phyloP scores from a whole-genome alignment of 1,284 basidiomycete genomes.

The Pseudozyma thailandica region DNA sequence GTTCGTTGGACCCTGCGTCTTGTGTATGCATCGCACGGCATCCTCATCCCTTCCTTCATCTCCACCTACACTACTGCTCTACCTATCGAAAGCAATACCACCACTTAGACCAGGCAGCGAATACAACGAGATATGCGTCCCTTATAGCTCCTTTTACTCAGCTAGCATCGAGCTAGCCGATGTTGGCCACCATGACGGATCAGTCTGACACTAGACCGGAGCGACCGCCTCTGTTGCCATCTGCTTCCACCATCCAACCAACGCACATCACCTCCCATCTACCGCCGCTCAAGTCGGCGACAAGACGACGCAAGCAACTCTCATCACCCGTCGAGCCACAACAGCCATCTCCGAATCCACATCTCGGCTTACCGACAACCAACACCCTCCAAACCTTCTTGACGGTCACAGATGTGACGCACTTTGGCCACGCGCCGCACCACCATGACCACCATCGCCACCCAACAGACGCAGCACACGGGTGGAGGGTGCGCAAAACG shows the following conservation, averaged over 20 bases:
- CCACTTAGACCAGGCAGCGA: too few relatives aligned
- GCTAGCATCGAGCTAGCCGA: too few relatives aligned
- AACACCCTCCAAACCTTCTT: conserved; percentile 37
- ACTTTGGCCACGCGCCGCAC: not conserved
- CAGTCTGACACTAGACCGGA: not conserved
- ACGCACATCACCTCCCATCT: conserved; percentile 28
- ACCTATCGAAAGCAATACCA: too few relatives aligned
- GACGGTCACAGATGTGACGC: conserved; percentile 13
- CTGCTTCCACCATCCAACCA: conserved; percentile 14
- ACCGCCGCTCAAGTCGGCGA: conserved; percentile 12
- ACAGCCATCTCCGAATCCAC: not conserved
- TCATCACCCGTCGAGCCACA: not conserved
- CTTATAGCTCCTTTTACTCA: too few relatives aligned
- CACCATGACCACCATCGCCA: not conserved
- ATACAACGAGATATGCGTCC: too few relatives aligned
- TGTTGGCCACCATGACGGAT: not conserved
- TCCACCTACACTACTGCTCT: not conserved
- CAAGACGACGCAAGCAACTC: not conserved
- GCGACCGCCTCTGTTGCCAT: conserved; percentile 17
- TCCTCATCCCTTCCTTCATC: not conserved
- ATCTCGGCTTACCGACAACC: not conserved
- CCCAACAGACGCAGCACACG: not conserved
- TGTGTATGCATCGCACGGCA: not conserved
- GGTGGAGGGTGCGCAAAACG: conserved; percentile 46
- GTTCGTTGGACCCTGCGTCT: not conserved